These are phyloP conservation scores for Penicillium longicatenatum DNA, from an alignment of 495 filamentous ascomycete species.

Conservation along the genomic window DNA sequence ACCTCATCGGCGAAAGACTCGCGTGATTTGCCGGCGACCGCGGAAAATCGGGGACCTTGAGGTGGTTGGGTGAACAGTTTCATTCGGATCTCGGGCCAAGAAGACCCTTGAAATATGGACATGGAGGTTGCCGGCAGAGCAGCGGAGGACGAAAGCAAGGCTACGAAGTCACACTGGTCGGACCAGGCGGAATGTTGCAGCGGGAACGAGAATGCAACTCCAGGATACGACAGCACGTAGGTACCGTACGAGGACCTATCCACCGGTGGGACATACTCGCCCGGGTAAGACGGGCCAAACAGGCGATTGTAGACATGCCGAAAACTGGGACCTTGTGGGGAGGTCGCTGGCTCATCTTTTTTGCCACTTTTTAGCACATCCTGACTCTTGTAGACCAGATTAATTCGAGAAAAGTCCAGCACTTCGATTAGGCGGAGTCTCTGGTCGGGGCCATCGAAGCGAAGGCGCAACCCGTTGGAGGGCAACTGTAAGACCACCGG, in stretches of 20 bases:
- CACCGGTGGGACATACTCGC: constrained; percentile 76
- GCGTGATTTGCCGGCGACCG: constrained; percentile 59
- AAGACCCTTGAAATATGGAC: constrained; percentile 84
- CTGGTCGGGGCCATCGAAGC: constrained; percentile 93
- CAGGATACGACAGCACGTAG: constrained; percentile 91
- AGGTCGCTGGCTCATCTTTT: constrained; percentile 36
- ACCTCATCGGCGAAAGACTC: constrained; percentile 76
- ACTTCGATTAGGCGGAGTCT: constrained; percentile 88
- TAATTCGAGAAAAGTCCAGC: constrained; percentile 83
- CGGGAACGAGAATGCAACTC: constrained; percentile 88
- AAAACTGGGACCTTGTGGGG: constrained; percentile 72
- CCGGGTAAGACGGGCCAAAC: constrained; percentile 87
- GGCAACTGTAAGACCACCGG: constrained; percentile 75
- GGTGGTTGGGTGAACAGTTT: constrained; percentile 74
- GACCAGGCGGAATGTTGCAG: constrained; percentile 76
- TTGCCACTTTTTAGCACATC: constrained; percentile 72
- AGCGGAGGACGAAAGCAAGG: constrained; percentile 75
- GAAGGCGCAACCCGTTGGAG: constrained; percentile 81
- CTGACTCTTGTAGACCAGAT: constrained; percentile 79
- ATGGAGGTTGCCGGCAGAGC: constrained; percentile 76
- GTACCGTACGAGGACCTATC: constrained; percentile 57
- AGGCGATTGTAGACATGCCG: constrained; percentile 88
- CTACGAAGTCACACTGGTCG: constrained; percentile 79
- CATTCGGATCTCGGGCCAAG: constrained; percentile 79
- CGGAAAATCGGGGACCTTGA: constrained; percentile 62